phyloP scores from a whole-genome alignment of 176 grass and related monocot species.

The Oryza glumipatula region DNA sequence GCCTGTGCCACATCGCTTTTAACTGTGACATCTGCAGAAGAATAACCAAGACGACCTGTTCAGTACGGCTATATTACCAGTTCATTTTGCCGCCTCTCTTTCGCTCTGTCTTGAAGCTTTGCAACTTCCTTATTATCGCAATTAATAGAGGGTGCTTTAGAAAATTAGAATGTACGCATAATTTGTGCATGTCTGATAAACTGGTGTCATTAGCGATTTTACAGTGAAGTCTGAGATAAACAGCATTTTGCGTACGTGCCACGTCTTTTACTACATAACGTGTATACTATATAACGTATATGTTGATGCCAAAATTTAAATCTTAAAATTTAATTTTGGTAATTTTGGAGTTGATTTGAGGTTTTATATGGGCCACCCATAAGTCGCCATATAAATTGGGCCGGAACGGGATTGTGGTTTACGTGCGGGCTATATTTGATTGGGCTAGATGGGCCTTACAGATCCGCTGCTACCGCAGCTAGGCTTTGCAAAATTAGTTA shows the following conservation, averaged over 20 bases:
- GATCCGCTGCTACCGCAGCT: no score
- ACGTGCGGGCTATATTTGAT: not conserved
- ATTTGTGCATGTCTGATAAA: not conserved
- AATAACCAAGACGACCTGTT: conserved; percentile 38
- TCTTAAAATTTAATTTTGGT: no score
- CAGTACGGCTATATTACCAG: conserved; percentile 4
- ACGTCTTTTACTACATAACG: no score
- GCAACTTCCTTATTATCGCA: not conserved
- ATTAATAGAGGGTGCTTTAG: not conserved
- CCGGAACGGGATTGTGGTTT: not conserved
- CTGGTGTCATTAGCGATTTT: not conserved
- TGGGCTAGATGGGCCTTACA: not conserved
- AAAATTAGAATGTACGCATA: not conserved
- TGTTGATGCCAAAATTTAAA: no score
- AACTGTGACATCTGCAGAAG: conserved; percentile 42
- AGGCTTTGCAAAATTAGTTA: no score
- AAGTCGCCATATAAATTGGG: no score
- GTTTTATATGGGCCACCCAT: no score
- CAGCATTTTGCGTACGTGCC: no score
- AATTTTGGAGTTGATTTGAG: no score
- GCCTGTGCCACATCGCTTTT: conserved; percentile 30
- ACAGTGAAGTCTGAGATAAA: no score
- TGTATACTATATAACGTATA: no score
- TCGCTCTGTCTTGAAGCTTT: not conserved
- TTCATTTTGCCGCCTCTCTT: not conserved